Base-by-base conservation (phyloP, 805 yeast species). In the Metschnikowia bowlesiae region DNA sequence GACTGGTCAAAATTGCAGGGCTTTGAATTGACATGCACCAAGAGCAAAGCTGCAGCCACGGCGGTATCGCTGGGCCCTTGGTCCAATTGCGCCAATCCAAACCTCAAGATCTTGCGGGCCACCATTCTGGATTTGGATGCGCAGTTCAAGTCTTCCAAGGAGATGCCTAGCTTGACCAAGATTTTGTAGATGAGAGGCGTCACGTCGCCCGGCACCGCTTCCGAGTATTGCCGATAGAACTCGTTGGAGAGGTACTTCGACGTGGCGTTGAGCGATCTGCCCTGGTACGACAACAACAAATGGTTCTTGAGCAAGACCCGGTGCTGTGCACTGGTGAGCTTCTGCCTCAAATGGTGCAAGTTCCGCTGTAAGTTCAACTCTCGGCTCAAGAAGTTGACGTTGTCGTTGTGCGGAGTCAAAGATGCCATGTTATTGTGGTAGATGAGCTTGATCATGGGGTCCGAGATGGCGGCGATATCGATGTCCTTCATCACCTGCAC, bases 381-480 rank as follows among this genome's bases (percentile, higher is more conserved):
- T 40, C 76, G 60, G 31, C 68, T 66, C 28, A 64, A 52, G 33
- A 68, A 57, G 55, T 64, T 61, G 46, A 46, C 47, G 47, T 55
- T 55, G 18, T 29, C 51, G n/a, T 42, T 37, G 5, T 48, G 38
- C 8, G 48, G 42, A 7, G 39, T 13, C 33, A 71, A 58, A 8
- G 78, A 64, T 39, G 70, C 62, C 43, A 63, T 59, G 61, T 83
- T 82, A 57, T 76, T 80, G 45, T 65, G 62, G 41, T 79, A 61
- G 9, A 81, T 62, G 35, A 79, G 64, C 41, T 67, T 67, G 35
- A 73, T 57, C 60, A 73, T 67, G 30, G 67, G 53, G 58, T 79
- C 82, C 39, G 68, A 65, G 34, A 71, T 51, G 8, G 57, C 50
- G 5, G 59, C 54, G 35, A 62, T 46, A 14, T 70, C 70, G 42